Evolutionary conservation across 129 eudicot species (phyloP).

Genomic region (Centaurea solstitialis): DNA sequence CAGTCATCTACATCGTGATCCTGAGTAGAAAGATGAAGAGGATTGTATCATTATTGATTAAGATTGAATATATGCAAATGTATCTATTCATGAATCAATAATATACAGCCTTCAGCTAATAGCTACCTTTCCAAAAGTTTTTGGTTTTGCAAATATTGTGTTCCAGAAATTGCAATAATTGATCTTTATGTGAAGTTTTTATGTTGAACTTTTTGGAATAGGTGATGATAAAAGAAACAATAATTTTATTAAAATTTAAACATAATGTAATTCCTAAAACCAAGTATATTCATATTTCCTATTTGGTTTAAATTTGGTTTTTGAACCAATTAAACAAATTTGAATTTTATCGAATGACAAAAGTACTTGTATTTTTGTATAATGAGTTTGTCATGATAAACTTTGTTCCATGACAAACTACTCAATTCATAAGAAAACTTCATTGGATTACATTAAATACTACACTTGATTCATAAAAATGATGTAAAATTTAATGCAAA

Average conservation of each 20-base stretch:
- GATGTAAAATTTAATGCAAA: no score
- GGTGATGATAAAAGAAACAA: background rate
- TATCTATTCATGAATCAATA: conserved; percentile 20
- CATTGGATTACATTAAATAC: no score
- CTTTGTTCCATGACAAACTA: background rate
- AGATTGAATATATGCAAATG: conserved; percentile 17
- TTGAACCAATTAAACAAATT: background rate
- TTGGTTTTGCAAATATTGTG: background rate
- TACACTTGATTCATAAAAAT: no score
- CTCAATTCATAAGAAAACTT: no score
- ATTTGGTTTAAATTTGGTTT: background rate
- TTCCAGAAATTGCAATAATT: background rate
- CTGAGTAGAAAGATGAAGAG: background rate
- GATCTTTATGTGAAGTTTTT: background rate
- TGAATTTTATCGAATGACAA: background rate
- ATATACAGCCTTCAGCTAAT: background rate
- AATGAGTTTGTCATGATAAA: no score
- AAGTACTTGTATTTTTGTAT: background rate
- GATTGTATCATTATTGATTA: conserved; percentile 1
- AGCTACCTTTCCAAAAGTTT: background rate
- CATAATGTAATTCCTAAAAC: background rate
- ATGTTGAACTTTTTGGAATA: background rate
- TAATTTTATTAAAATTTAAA: background rate
- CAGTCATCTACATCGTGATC: background rate
- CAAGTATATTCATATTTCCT: background rate